Evolutionary conservation across 148 eudicot genomes (phyloP).

Genomic region (Cornus kousa): DNA sequence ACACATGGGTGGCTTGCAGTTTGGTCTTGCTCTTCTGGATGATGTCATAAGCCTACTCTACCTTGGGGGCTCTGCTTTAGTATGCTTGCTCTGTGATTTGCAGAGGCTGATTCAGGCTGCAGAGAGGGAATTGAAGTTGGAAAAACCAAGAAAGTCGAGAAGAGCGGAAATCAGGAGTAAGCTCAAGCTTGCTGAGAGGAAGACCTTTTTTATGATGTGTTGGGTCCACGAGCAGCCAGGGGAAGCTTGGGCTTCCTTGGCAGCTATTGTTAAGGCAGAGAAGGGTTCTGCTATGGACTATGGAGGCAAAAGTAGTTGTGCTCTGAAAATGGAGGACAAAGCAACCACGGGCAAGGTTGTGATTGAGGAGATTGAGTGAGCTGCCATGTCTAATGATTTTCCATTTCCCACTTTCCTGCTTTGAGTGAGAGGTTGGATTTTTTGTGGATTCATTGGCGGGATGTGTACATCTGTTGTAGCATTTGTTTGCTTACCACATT

Average conservation of each 20-base stretch:
- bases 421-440: background rate
- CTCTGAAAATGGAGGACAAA: background rate
- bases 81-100: constrained; percentile 68
- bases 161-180: constrained; percentile 47
- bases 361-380: background rate
- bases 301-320: background rate
- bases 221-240: constrained; percentile 83
- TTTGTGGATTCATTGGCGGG: background rate
- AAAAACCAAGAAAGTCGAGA: constrained; percentile 36
- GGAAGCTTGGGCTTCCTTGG: constrained; percentile 24
- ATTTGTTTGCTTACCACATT: background rate
- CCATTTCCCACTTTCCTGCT: background rate
- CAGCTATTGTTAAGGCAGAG: background rate
- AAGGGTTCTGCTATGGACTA: background rate
- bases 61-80: constrained; percentile 57
- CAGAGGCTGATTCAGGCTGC: constrained; percentile 55
- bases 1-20: constrained; percentile 72
- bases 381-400: background rate
- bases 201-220: constrained; percentile 73
- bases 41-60: constrained; percentile 47
- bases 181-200: constrained; percentile 67
- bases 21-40: constrained; percentile 66
- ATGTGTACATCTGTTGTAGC: background rate
- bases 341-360: background rate
- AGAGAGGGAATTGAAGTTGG: constrained; percentile 52